These are phyloP conservation scores for Ceratocystis ficicola DNA, from an alignment of 2,329 filamentous ascomycete genomes.

Conservation along the genomic window DNA sequence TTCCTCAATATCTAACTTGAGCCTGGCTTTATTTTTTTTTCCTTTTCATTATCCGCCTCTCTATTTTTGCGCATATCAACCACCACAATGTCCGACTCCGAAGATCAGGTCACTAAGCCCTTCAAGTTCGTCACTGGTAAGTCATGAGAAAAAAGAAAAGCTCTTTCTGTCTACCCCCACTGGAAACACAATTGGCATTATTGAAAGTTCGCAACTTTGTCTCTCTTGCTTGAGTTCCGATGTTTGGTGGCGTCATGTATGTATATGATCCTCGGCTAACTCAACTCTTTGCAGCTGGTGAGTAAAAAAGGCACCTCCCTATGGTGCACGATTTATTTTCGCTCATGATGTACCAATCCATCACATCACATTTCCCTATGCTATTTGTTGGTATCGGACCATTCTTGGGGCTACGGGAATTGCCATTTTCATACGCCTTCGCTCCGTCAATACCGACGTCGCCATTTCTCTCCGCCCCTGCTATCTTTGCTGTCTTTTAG, in stretches of 20 bases:
- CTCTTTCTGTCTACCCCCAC: not conserved
- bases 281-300: conserved; percentile 34
- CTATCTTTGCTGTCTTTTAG: not conserved
- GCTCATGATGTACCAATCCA: not conserved
- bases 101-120: conserved; percentile 80
- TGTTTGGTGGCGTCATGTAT: conserved; percentile 27
- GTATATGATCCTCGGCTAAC: conserved; percentile 33
- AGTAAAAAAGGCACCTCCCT: conserved; percentile 25
- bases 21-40: conserved; percentile 5
- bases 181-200: no score
- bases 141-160: conserved; percentile 30
- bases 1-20: not conserved
- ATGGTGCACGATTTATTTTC: not conserved
- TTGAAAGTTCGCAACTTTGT: no score
- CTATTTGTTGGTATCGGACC: not conserved
- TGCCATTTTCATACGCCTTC: not conserved
- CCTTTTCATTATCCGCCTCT: conserved; percentile 2
- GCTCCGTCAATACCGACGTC: not conserved
- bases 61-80: conserved; percentile 24
- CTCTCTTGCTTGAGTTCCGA: conserved; percentile 6
- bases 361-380: not conserved
- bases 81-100: conserved; percentile 78
- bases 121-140: conserved; percentile 99
- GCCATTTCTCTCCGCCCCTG: not conserved
- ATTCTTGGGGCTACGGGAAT: conserved; percentile 2